phyloP scores from a whole-genome alignment of 2,329 filamentous ascomycete genomes.

The Colletotrichum shisoi region DNA sequence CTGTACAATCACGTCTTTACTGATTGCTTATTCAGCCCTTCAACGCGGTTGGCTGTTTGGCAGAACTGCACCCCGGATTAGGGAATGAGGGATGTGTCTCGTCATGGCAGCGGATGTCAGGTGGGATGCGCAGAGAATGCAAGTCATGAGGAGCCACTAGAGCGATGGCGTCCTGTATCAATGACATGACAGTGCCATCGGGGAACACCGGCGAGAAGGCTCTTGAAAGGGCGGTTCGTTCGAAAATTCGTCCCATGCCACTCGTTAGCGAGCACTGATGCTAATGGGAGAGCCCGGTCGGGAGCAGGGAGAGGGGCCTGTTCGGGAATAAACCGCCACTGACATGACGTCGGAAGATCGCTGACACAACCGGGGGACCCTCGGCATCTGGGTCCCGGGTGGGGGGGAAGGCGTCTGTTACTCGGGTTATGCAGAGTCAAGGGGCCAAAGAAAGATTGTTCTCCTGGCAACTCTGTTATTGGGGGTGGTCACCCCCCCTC shows the following conservation, averaged over 20 bases:
- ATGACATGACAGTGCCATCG: background rate
- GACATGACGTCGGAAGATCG: constrained; percentile 23
- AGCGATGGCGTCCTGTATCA: background rate
- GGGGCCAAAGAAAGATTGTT: background rate
- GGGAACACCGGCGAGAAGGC: background rate
- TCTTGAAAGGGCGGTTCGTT: background rate
- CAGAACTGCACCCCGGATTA: background rate
- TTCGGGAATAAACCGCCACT: constrained; percentile 17
- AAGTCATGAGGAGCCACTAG: constrained; percentile 1
- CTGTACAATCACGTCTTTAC: background rate
- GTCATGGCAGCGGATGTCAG: constrained; percentile 8
- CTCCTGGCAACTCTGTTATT: too few species aligned
- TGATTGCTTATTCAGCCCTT: constrained; percentile 33
- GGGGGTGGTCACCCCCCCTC: background rate
- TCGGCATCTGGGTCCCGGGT: constrained; percentile 23
- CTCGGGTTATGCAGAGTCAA: background rate
- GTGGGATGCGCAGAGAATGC: background rate
- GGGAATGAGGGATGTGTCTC: constrained; percentile 8
- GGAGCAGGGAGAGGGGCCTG: background rate
- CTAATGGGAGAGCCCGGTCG: background rate
- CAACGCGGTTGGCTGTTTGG: constrained; percentile 10
- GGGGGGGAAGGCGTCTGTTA: constrained; percentile 1
- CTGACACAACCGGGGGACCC: constrained; percentile 12
- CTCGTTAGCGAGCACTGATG: background rate
- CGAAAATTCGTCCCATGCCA: background rate